Percentiles rank a stretch among this genome's conserved stretches.
phyloP scores from a whole-genome alignment of 78 protist species.

The Cyanophora paradoxa region DNA sequence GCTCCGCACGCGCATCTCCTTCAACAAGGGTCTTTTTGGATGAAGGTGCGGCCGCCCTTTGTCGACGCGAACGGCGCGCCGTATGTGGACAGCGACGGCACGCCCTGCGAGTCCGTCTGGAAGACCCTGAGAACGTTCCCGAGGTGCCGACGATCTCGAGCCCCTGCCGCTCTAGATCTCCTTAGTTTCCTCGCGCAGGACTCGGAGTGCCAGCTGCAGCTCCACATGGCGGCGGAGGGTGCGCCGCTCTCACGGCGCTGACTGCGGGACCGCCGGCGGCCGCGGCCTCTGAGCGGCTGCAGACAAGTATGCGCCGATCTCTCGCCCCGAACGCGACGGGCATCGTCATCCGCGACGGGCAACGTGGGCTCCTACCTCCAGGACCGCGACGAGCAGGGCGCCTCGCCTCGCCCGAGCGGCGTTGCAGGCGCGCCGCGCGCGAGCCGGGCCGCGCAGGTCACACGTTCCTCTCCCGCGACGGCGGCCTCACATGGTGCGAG shows the following conservation, averaged over 20 bases:
- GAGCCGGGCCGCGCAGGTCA: background rate
- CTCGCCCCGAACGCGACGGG: slow-evolving; percentile 16
- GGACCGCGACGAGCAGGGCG: background rate
- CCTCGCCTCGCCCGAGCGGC: too few species aligned
- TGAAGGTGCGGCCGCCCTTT: background rate
- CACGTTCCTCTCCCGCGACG: slow-evolving; percentile 14
- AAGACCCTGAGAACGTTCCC: background rate
- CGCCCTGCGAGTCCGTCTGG: background rate
- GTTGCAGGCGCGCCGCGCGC: too few species aligned
- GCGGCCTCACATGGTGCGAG: slow-evolving; percentile 21
- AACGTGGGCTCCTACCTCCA: slow-evolving; percentile 4
- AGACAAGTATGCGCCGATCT: slow-evolving; percentile 9
- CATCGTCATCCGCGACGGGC: slow-evolving; percentile 18
- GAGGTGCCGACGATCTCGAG: too few species aligned
- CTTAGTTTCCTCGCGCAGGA: background rate
- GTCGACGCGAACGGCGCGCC: background rate
- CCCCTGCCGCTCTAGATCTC: background rate
- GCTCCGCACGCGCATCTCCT: slow-evolving; percentile 7
- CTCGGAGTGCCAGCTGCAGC: slow-evolving; percentile 2
- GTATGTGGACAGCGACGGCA: background rate
- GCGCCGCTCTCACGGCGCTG: too few species aligned
- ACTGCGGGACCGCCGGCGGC: too few species aligned
- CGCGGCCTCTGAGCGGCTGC: too few species aligned
- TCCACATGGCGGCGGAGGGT: slow-evolving; percentile 7
- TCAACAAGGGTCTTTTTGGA: slow-evolving; percentile 14